Conservation (phyloP, 2,329 filamentous ascomycete species). For the Triangularia verruculosa region DNA sequence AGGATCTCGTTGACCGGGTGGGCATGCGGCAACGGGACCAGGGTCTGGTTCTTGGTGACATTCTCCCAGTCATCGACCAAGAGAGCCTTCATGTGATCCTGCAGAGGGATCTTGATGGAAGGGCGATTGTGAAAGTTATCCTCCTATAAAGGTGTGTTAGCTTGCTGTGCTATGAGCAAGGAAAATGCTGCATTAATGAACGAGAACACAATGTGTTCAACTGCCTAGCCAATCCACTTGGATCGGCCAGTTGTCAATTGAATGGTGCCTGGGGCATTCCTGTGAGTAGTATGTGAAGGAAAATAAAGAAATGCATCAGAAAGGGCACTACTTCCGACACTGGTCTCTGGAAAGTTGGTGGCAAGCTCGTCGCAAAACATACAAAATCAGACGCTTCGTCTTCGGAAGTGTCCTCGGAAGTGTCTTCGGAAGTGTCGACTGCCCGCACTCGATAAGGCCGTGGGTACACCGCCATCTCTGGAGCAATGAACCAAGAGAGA, state of each 20-base stretch:
- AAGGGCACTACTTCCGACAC: not conserved
- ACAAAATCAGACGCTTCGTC: not conserved
- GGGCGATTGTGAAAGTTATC: conserved; percentile 81
- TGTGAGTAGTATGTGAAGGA: too few relatives aligned
- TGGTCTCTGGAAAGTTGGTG: not conserved
- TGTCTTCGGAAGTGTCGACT: too few relatives aligned
- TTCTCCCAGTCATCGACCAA: conserved; percentile 99
- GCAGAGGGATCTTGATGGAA: conserved; percentile 80
- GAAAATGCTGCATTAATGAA: too few relatives aligned
- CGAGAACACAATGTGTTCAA: too few relatives aligned
- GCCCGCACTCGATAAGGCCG: not conserved
- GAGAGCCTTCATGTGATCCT: conserved; percentile 85
- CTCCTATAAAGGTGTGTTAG: conserved; percentile 59
- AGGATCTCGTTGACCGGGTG: conserved; percentile 75
- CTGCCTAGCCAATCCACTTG: not conserved
- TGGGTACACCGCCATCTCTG: not conserved
- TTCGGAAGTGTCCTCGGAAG: too few relatives aligned
- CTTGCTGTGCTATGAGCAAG: not conserved
- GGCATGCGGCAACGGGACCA: conserved; percentile 78
- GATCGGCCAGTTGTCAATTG: not conserved
- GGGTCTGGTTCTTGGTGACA: conserved; percentile 88
- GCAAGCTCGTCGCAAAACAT: not conserved
- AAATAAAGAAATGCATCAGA: not conserved
- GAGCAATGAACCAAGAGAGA: not conserved
- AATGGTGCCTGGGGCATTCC: too few relatives aligned